Conservation (phyloP, 1,284 basidiomycete genomes). For the Psilocybe mexicana region DNA sequence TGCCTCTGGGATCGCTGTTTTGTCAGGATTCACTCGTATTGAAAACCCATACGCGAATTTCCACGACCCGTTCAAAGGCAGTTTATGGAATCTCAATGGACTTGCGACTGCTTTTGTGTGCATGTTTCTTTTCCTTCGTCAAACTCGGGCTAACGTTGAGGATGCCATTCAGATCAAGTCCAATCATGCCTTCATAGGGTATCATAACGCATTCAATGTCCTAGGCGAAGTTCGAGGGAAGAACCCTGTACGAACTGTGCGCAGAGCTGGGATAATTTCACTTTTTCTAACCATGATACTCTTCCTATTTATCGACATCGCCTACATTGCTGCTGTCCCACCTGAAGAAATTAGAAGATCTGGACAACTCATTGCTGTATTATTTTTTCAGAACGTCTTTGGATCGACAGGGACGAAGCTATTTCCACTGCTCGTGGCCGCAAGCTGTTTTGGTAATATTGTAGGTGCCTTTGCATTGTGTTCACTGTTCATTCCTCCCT, state of each 20-base stretch:
- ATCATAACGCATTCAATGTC: constrained; percentile 35
- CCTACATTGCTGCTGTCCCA: constrained; percentile 35
- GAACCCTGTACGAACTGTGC: constrained; percentile 31
- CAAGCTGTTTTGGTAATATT: constrained; percentile 36
- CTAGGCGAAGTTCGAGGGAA: constrained; percentile 31
- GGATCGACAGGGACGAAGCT: constrained; percentile 26
- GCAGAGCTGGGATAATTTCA: constrained; percentile 30
- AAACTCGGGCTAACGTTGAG: not conserved
- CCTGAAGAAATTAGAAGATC: constrained; percentile 32
- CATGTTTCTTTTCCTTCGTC: not conserved
- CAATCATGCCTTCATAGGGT: constrained; percentile 34
- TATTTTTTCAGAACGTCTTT: constrained; percentile 34
- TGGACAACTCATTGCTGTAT: constrained; percentile 32
- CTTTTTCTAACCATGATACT: constrained; percentile 26
- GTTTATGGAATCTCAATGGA: constrained; percentile 29
- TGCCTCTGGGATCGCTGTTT: constrained; percentile 29
- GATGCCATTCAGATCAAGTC: constrained; percentile 28
- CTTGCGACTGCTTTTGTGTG: constrained; percentile 31
- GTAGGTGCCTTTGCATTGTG: constrained; percentile 19
- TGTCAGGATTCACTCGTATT: constrained; percentile 30
- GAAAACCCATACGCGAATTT: constrained; percentile 33
- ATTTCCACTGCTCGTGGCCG: constrained; percentile 31
- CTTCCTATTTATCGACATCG: constrained; percentile 33
- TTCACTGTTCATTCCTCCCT: not conserved
- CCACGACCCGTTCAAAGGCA: constrained; percentile 29